Evolutionary conservation across 2,329 filamentous ascomycete species (phyloP).

Genomic region (Macrophomina phaseolina): DNA sequence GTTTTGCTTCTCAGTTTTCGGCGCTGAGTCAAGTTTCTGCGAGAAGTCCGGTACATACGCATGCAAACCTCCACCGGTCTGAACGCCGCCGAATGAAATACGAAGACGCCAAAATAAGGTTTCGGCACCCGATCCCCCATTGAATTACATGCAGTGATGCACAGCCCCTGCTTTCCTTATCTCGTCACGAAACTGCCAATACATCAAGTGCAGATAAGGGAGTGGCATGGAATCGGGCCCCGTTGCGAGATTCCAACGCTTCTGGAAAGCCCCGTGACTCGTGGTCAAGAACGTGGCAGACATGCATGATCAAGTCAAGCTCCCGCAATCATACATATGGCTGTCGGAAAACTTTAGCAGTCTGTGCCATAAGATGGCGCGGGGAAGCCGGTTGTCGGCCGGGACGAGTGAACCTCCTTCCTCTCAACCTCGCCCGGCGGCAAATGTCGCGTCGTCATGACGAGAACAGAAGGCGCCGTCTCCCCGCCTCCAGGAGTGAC

Average conservation of each 20-base stretch:
- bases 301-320: background rate
- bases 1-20: background rate
- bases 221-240: background rate
- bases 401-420: background rate
- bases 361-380: background rate
- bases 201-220: too few species aligned
- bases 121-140: background rate
- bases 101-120: background rate
- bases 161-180: background rate
- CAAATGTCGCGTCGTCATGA: background rate
- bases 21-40: background rate
- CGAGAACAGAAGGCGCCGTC: constrained; percentile 12
- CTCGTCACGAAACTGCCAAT: background rate
- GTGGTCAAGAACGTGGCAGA: background rate
- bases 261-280: background rate
- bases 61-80: too few species aligned
- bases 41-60: background rate
- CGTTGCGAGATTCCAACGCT: too few species aligned
- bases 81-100: background rate
- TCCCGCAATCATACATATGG: background rate
- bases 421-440: background rate
- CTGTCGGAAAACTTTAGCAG: background rate
- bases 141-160: background rate
- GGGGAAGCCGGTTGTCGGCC: background rate
- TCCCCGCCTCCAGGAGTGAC: constrained; percentile 25